A percentile compares a stretch with the other conserved stretches of the same genome.
Evolutionary conservation across 768 basidiomycete genomes (phyloP).

Genomic region (Neoboletus subvelutipes): DNA sequence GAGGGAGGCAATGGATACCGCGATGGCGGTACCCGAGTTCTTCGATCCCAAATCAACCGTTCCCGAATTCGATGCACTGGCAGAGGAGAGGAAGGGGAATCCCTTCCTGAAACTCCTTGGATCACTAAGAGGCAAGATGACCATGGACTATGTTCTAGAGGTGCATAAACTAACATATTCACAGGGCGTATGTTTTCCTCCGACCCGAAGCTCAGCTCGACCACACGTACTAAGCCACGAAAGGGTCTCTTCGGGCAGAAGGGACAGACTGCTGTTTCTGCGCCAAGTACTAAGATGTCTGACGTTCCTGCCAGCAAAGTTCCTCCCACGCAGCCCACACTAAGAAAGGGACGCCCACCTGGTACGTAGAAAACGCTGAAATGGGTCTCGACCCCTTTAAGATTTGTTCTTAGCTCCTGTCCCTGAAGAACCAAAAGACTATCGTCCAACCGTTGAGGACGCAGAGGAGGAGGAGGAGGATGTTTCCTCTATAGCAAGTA

Average conservation of each 20-base stretch:
- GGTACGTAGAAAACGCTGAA: constrained; percentile 8
- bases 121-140: constrained; percentile 60
- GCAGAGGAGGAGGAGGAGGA: constrained; percentile 71
- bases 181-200: constrained; percentile 65
- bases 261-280: constrained; percentile 3
- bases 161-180: constrained; percentile 1
- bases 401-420: constrained; percentile 8
- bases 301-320: constrained; percentile 10
- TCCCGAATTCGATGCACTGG: constrained; percentile 43
- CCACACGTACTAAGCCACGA: constrained; percentile 34
- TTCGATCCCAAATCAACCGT: constrained; percentile 48
- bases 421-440: constrained; percentile 35
- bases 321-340: constrained; percentile 3
- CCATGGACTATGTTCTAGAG: neutral
- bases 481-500: constrained; percentile 30
- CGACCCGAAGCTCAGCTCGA: constrained; percentile 44
- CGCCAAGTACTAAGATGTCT: constrained; percentile 6
- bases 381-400: neutral
- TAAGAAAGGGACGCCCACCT: constrained; percentile 12
- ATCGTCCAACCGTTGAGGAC: constrained; percentile 60
- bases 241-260: constrained; percentile 27
- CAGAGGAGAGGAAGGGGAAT: constrained; percentile 62
- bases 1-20: constrained; percentile 73
- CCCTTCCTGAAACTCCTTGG: constrained; percentile 77
- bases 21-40: constrained; percentile 55